Evolutionary conservation across 2,329 filamentous ascomycete genomes (phyloP), one percentile per base, ranked within the genome.

Genomic region (Diplodia seriata): DNA sequence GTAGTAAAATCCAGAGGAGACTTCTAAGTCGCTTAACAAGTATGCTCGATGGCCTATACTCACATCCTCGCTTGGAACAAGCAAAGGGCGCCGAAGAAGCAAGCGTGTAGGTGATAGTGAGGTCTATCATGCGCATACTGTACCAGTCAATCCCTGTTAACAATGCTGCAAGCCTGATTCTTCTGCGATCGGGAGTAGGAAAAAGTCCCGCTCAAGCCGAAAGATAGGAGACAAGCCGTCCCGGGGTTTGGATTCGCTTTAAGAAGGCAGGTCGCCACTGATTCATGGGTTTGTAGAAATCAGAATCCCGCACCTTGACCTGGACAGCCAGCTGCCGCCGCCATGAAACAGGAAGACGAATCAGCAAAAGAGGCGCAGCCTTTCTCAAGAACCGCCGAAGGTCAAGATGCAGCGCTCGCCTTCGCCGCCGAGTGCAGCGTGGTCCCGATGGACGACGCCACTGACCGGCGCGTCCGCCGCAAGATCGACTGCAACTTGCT

Each of bases 401-500:
- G 51, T 1, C 23, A 56, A 26, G 54, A 59, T 15, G 55, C 55
- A 9, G 55, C 55, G 4, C 55, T 59, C 36, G n/a, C 55, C 20
- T 59, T 59, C n/a, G 55, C 55, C 36, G 55, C 55, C 2, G n/a
- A 47, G 8, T 2, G 9, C 8, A 4, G 14, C 11, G 4, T 9
- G 1, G 12, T 43, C 20, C 33, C 11, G 7, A 43, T 43, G 11
- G 36, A 59, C 23, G 20, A 26, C 2, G 38, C 12, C 2, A 15
- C 55, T n/a, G 36, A 59, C 38, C 33, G 20, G 3, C 55, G 33
- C 11, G 38, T 86, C 5, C 75, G 86, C 47, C 79, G 81, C 29
- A 81, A 80, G 69, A 86, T 86, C 66, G 85, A 87, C 71, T 73
- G 83, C 23, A 75, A 79, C 66, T 79, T 87, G 20, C 76, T 87